Evolutionary conservation across 1,284 basidiomycete genomes (phyloP).

Genomic region (Volvariella volvacea): DNA sequence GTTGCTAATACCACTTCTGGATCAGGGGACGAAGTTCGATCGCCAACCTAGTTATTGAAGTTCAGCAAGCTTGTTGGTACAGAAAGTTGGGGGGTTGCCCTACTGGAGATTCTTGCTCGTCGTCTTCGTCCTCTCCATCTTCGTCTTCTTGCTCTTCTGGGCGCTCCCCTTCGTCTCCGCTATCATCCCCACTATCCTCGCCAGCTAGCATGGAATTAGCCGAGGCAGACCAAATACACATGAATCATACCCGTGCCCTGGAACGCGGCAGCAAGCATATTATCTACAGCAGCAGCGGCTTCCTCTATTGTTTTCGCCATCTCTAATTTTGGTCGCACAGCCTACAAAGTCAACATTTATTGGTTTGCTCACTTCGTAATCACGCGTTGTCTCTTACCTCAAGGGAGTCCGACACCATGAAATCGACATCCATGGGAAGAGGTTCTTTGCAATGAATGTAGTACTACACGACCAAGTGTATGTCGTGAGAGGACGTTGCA

Average conservation of each 20-base stretch:
- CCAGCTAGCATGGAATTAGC: slow-evolving; percentile 18
- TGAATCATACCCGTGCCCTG: slow-evolving; percentile 40
- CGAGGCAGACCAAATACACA: slow-evolving; percentile 1
- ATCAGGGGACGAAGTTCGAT: slow-evolving; percentile 72
- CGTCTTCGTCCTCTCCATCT: slow-evolving; percentile 41
- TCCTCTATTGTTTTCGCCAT: slow-evolving; percentile 75
- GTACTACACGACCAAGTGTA: slow-evolving; percentile 41
- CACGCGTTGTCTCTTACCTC: slow-evolving; percentile 48
- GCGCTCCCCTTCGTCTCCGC: slow-evolving; percentile 55
- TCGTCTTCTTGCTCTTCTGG: slow-evolving; percentile 52
- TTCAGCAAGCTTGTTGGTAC: slow-evolving; percentile 8
- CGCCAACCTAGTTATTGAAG: slow-evolving; percentile 40
- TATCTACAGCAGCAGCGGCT: slow-evolving; percentile 83
- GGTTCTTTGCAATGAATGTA: slow-evolving; percentile 85
- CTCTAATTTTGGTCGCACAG: slow-evolving; percentile 70
- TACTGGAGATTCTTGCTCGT: slow-evolving; percentile 46
- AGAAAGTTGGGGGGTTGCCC: slow-evolving; percentile 14
- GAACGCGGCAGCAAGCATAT: slow-evolving; percentile 68
- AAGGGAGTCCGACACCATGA: slow-evolving; percentile 91
- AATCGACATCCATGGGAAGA: slow-evolving; percentile 95
- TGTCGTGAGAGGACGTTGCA: slow-evolving; percentile 7
- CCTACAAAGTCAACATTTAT: slow-evolving; percentile 49
- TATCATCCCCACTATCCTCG: slow-evolving; percentile 69
- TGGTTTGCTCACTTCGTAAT: slow-evolving; percentile 5
- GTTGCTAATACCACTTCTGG: slow-evolving; percentile 62